These are phyloP conservation scores for Capsella rubella DNA, from an alignment of 441 rosid genomes.

Conservation along the genomic window DNA sequence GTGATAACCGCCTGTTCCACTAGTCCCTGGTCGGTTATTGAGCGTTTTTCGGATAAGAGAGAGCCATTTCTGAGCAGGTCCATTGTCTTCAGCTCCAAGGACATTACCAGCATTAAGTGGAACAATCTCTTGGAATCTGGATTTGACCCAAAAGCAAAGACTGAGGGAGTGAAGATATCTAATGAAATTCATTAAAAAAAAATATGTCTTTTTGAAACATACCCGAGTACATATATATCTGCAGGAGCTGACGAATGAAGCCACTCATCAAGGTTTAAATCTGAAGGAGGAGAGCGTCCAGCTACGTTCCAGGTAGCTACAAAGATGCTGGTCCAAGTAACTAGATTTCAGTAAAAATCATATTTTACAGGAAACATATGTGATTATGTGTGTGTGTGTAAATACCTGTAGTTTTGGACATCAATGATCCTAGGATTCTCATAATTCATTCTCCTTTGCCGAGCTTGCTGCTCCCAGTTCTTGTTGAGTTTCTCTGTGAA, in stretches of 20 bases:
- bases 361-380: background rate
- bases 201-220: slow-evolving; percentile 22
- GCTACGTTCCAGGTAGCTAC: slow-evolving; percentile 97
- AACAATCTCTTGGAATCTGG: slow-evolving; percentile 97
- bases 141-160: slow-evolving; percentile 10
- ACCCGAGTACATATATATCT: slow-evolving; percentile 97
- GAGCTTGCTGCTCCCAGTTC: slow-evolving; percentile 66
- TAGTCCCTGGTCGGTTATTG: slow-evolving; percentile 87
- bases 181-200: background rate
- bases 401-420: slow-evolving; percentile 88
- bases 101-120: slow-evolving; percentile 97
- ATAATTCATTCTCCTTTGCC: slow-evolving; percentile 81
- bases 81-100: slow-evolving; percentile 97
- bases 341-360: slow-evolving; percentile 12
- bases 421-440: slow-evolving; percentile 93
- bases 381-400: background rate
- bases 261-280: slow-evolving; percentile 92
- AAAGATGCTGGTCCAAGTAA: slow-evolving; percentile 68
- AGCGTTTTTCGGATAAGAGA: slow-evolving; percentile 83
- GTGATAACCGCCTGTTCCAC: slow-evolving; percentile 67
- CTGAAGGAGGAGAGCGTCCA: slow-evolving; percentile 87
- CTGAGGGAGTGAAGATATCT: slow-evolving; percentile 2
- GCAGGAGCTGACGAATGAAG: slow-evolving; percentile 94
- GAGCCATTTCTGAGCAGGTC: slow-evolving; percentile 97
- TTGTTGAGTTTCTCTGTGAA: slow-evolving; percentile 73